phyloP scores from a whole-genome alignment of 805 yeast species.

The Starmerella vaccinii region DNA sequence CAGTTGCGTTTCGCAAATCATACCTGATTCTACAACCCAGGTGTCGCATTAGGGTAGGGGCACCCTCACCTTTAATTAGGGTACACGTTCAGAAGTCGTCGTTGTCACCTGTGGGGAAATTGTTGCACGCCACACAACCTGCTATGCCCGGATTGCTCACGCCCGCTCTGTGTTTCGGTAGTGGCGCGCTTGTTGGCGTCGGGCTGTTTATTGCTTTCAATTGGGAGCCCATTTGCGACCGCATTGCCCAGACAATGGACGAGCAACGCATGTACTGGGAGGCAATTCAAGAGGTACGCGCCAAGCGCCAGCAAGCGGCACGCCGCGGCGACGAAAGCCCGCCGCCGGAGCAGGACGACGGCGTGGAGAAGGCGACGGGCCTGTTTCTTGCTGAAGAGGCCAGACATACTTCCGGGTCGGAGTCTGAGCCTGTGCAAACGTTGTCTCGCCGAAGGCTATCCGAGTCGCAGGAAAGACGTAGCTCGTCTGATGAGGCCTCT shows the following conservation, averaged over 20 bases:
- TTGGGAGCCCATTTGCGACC: constrained; percentile 5
- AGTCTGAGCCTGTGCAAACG: background rate
- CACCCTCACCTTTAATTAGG: background rate
- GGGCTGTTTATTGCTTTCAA: constrained; percentile 2
- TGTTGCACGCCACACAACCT: background rate
- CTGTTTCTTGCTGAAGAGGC: background rate
- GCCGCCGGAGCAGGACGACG: background rate
- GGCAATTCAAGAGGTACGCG: constrained; percentile 2
- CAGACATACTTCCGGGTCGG: background rate
- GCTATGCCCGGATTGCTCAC: constrained; percentile 4
- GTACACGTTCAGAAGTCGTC: background rate
- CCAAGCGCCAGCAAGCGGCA: background rate
- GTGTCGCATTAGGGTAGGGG: background rate
- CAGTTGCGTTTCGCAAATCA: no score
- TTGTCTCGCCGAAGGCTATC: background rate
- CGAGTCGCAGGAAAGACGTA: background rate
- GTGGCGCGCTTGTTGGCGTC: constrained; percentile 3
- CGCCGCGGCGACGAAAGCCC: background rate
- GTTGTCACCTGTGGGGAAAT: background rate
- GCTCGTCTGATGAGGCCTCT: background rate
- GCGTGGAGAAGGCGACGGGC: background rate
- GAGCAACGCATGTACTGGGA: background rate
- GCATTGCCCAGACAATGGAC: background rate
- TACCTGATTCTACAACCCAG: no score
- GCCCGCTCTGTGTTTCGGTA: background rate